Base-by-base conservation (phyloP, 495 filamentous ascomycete genomes). In the Terfezia boudieri region DNA sequence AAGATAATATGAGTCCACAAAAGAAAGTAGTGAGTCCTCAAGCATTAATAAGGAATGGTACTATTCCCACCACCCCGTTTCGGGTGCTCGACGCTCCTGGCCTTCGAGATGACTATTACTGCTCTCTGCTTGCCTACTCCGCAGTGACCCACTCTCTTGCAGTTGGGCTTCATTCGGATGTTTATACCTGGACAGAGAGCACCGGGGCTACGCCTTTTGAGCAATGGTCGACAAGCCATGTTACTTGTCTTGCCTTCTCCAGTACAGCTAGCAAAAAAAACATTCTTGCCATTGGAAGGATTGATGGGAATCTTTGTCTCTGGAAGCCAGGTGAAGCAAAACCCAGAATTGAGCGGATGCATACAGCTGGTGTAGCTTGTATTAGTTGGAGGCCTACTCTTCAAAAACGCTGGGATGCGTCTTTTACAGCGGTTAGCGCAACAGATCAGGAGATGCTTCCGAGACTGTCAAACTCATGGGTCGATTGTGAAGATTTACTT, bases 31-130 rank as follows among this genome's bases (percentile, higher is more conserved):
- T 9, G 5, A 36, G 8, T 2, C 22, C 12, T 20, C 26, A 26
- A 49, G 36, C 14, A 9, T 5, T 48, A 52, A 17, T 50, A 11
- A 23, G 20, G 1, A 38, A 32, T 17, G 43, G 23, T 12, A 17
- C 49, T 16, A 56, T 54, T 16, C 53, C 60, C 4, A 55, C 23
- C 10, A 50, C 54, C 32, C 37, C 59, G 9, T 50, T 56, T 50
- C 71, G 62, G 67, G 86, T 94, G 4, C 70, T 98, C 12, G 86
- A 94, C 69, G 90, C 90, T 4, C 88, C 89, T 1, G 74, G 76
- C 23, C 73, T 96, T 50, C 75, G 85, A 32, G 90, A 98, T 65
- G 92, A 98, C 66, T 98, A 86, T 61, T 98, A 98, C 64, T 95
- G 87, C 67, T 87, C 88, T 0, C 74, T 86, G 8, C 73, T 98